Base-by-base conservation (phyloP, 345 rosid genomes). In the Populus pruinosa region DNA sequence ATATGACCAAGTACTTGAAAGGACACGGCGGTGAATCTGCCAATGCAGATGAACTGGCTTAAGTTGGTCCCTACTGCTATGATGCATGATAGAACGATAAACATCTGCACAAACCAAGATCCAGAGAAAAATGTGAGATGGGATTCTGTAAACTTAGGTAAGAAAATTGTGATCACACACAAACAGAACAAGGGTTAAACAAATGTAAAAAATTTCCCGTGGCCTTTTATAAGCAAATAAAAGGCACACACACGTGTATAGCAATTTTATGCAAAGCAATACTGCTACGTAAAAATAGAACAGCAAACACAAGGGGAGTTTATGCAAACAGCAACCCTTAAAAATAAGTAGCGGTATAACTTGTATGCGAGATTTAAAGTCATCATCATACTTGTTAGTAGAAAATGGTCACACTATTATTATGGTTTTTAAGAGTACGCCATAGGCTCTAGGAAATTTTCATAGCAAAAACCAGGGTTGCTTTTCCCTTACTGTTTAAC, bases 1-100 rank as follows among this genome's bases (percentile, higher is more conserved):
- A 87, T 87, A 80, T 87, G 90, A 66, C 90, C 90, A 16, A 87
- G 68, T 16, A 85, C 88, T 71, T 87, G 90, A 79, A 87, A 87
- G 10, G 90, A 83, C 10, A 77, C 79, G 0, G 87, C 90, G 0
- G 90, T 81, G 81, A 87, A 87, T 35, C 88, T 84, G 33, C 90
- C 90, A 2, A 87, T 87, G 80, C 90, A 87, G 63, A 87, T 84
- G 66, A 83, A 87, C 76, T 87, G 90, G 78, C 88, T 87, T 39
- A 85, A 79, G 56, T 87, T 87, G 80, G 87, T 83, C 76, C 85
- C 85, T 5, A 85, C 88, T 2, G 90, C 90, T n/a, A 87, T 67
- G 20, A 67, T 77, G 87, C 88, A 87, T 2, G 90, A 85, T 8
- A 87, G 81, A 17, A 83, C 49, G 18, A 85, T 87, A 71, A 81